Evolutionary conservation across 169 alveolate species (phyloP), one percentile per base, ranked within the genome.

Genomic region (Cryptosporidium viatorum): DNA sequence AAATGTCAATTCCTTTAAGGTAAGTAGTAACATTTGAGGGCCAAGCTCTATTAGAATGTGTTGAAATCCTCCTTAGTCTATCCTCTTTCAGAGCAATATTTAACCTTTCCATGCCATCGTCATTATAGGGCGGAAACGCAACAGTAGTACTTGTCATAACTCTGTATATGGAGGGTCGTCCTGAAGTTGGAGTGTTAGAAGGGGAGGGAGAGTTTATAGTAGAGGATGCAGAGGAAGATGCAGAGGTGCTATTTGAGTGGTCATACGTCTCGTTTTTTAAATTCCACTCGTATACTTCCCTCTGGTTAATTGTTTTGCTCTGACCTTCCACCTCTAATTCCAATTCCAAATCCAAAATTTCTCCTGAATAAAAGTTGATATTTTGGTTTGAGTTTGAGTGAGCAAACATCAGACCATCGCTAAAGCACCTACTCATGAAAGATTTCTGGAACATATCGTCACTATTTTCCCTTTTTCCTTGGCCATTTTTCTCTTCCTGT

Each of bases 71-170:
- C 39, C 74, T 37, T 23, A 80, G 33, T 43, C 75, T 80, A 12
- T 80, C 89, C 21, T 80, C 89, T 26, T 60, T 59, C 43, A 80
- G n/a, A 59, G 89, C 89, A 2, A 31, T 80, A 60, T 80, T 80
- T 16, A 80, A 18, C 48, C 31, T 80, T 62, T 59, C 75, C 80
- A 80, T 65, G 16, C 89, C 75, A n/a, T 59, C 39, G 8, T 80
- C 89, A 18, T 23, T 58, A 29, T 70, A 45, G 26, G 80, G 7
- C 21, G 89, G 68, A n/a, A 62, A 62, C 14, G 74, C 70, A 23
- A 43, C 71, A 12, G 75, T 80, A 10, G 52, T 59, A 31, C 89
- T 80, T 31, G 89, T 80, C 75, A 62, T 65, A 6, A 65, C 89
- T 80, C 80, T 80, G 55, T 80, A 62, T n/a, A 62, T 59, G 14